Evolutionary conservation across 108 stramenopile species (phyloP), one percentile per base, ranked within the genome.

Genomic region (Schizochytrium sp.): DNA sequence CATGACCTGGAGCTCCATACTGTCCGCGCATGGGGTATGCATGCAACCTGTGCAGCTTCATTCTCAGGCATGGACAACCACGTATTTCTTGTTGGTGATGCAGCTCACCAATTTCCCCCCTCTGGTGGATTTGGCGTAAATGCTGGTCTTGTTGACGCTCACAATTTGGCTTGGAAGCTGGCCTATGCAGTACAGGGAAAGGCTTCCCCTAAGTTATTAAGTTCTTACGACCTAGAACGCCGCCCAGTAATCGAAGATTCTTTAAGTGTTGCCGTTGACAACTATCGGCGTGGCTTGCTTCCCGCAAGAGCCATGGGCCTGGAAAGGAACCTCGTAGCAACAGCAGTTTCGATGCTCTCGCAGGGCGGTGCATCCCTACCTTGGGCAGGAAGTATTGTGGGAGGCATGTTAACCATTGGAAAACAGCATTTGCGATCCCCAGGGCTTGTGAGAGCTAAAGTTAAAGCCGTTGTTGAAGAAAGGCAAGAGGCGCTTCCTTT

Each of bases 41-140:
- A 89, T 56, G 92, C 92, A n/a, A 93, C 44, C 47, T 41, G n/a
- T 87, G 72, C 73, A 8, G 55, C 59, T 4, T 46, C 58, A 38
- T 83, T 42, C 13, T 47, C 89, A 4, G 46, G 59, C 56, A 46
- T 59, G 57, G 89, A 72, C 47, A 41, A 45, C 5, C 90, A 91
- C 3, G 61, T 92, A 4, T 93, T 93, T 56, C 72, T 94, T 41
- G 93, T 58, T 1, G 94, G 94, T 13, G 94, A 94, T 46, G 92
- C 94, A 13, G 94, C 94, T 15, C 94, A 94, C 87, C 88, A 90
- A 88, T 93, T 94, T 44, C 94, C 94, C 5, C 94, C 94, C 2
- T 91, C 93, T n/a, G 94, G 94, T 1, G 94, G 94, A 5, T 93
- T 94, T 42, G 94, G 94, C 55, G 72, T 94, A 46, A 94, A 94